Conservation (phyloP, 1,284 basidiomycete species). For the Papiliotrema flavescens region DNA sequence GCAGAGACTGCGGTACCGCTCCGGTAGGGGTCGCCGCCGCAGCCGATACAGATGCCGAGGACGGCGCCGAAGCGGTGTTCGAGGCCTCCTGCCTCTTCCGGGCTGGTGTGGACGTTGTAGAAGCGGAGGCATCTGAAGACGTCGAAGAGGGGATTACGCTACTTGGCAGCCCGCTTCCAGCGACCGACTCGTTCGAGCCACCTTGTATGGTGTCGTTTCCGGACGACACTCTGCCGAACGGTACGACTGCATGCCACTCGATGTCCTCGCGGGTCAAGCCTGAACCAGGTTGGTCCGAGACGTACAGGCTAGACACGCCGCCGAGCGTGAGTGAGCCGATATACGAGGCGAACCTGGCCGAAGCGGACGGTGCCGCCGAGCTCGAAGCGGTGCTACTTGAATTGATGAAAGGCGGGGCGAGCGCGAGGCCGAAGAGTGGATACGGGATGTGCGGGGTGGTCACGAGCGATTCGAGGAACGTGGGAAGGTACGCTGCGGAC, state of each 20-base stretch:
- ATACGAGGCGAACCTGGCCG: conserved; percentile 15
- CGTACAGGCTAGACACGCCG: conserved; percentile 34
- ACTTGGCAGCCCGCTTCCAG: not conserved
- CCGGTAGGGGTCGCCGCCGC: not conserved
- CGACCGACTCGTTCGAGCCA: too few species aligned
- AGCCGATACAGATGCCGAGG: too few species aligned
- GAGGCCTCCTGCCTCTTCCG: not conserved
- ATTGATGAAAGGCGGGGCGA: conserved; percentile 20
- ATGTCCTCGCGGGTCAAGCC: conserved; percentile 33
- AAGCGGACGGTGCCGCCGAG: conserved; percentile 14
- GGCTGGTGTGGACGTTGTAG: too few species aligned
- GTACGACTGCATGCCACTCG: conserved; percentile 39
- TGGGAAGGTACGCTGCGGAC: conserved; percentile 27
- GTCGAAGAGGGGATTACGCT: too few species aligned
- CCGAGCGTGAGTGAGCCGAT: conserved; percentile 37
- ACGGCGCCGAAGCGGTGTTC: too few species aligned
- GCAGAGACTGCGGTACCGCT: not conserved
- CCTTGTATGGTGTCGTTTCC: not conserved
- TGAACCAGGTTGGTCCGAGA: conserved; percentile 18
- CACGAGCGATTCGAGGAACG: conserved; percentile 37
- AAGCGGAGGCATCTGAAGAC: too few species aligned
- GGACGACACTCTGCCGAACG: conserved; percentile 23
- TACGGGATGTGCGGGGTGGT: conserved; percentile 24
- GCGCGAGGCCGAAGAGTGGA: conserved; percentile 37
- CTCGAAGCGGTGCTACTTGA: conserved; percentile 9